Evolutionary conservation across 257 asterid genomes (phyloP).

Genomic region (Leptodermis oblonga): DNA sequence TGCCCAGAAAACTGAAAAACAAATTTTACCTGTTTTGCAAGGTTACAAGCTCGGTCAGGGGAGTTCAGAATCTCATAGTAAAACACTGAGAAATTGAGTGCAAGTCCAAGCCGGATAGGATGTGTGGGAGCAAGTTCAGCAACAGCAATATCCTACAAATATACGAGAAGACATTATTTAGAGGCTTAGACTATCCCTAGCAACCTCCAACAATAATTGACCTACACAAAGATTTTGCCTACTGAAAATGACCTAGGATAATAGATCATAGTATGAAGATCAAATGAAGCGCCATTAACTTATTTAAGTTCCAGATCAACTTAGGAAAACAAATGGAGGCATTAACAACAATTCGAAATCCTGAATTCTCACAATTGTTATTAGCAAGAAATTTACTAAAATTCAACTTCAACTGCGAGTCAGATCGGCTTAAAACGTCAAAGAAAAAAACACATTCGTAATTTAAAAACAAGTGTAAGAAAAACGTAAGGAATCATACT

Average conservation of each 20-base stretch:
- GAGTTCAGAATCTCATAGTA: constrained; percentile 81
- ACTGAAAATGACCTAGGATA: not conserved
- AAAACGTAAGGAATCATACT: not conserved
- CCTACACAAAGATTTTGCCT: no score
- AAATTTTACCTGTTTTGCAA: constrained; percentile 71
- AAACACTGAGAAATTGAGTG: constrained; percentile 87
- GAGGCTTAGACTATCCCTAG: no score
- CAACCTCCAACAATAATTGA: not conserved
- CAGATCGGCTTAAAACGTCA: constrained; percentile 1
- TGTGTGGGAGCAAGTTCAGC: constrained; percentile 82
- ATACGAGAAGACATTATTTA: not conserved
- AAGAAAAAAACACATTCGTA: not conserved
- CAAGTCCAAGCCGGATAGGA: constrained; percentile 81
- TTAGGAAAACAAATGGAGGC: not conserved
- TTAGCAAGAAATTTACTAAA: not conserved
- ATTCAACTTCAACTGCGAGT: not conserved
- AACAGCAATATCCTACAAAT: constrained; percentile 65
- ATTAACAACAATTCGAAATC: not conserved
- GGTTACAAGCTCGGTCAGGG: constrained; percentile 82
- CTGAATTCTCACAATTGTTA: not conserved
- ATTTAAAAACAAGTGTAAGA: not conserved
- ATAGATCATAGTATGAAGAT: not conserved
- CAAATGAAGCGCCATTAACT: not conserved
- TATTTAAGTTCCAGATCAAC: not conserved
- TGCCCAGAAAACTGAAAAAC: not conserved